phyloP scores from a whole-genome alignment of 805 yeast species.

The Starmerella bombicola region DNA sequence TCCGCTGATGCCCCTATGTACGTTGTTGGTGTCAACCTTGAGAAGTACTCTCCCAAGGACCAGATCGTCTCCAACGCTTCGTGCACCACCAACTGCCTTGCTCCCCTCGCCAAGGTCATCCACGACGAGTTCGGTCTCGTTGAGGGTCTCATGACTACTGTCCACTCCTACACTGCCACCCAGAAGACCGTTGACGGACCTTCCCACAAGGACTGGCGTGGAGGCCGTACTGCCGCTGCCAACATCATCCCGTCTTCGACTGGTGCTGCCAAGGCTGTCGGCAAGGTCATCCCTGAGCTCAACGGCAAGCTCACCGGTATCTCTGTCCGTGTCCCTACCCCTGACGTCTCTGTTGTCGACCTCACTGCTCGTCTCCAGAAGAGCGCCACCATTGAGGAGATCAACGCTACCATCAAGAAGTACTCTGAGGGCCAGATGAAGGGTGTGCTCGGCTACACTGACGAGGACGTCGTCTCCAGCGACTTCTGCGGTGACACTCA shows the following conservation, averaged over 20 bases:
- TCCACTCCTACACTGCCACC: constrained; percentile 91
- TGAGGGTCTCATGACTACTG: constrained; percentile 92
- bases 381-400: constrained; percentile 70
- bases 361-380: constrained; percentile 72
- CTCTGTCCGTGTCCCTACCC: constrained; percentile 89
- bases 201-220: constrained; percentile 97
- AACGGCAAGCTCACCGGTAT: constrained; percentile 91
- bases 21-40: constrained; percentile 81
- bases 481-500: constrained; percentile 75
- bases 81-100: constrained; percentile 91
- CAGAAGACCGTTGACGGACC: constrained; percentile 97
- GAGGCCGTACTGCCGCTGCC: constrained; percentile 93
- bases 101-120: constrained; percentile 84
- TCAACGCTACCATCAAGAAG: constrained; percentile 60
- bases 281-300: constrained; percentile 82
- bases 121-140: constrained; percentile 77
- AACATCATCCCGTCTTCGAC: constrained; percentile 92
- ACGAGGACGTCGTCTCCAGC: constrained; percentile 81
- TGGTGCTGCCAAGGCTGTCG: constrained; percentile 97
- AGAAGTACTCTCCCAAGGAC: constrained; percentile 62
- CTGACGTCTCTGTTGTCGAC: constrained; percentile 87
- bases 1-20: constrained; percentile 92
- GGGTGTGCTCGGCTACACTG: constrained; percentile 82
- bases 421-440: constrained; percentile 66
- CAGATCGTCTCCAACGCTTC: constrained; percentile 82